These are phyloP conservation scores for Russula earlei DNA, from an alignment of 768 basidiomycete genomes.

Conservation along the genomic window DNA sequence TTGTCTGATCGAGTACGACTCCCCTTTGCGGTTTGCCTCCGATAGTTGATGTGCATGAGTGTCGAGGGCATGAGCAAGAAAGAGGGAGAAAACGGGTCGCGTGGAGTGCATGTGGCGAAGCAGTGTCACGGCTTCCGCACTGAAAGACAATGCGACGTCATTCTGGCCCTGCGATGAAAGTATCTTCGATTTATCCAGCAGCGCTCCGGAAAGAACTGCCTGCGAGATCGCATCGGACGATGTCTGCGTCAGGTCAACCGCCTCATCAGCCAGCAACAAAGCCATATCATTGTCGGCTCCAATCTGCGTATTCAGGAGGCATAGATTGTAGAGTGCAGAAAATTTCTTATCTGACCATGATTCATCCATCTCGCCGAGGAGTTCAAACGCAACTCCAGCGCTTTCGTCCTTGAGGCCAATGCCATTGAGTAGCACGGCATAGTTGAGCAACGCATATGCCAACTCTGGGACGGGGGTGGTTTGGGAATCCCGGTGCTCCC, in stretches of 20 bases:
- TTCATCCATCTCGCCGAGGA: not conserved
- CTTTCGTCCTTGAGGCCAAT: not conserved
- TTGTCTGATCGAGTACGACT: not conserved
- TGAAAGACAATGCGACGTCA: not conserved
- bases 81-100: not conserved
- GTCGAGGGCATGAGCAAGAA: conserved; percentile 3
- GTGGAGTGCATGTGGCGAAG: not conserved
- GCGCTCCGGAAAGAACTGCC: not conserved
- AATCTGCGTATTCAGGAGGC: not conserved
- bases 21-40: not conserved
- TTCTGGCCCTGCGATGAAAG: conserved; percentile 1
- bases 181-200: conserved; percentile 5
- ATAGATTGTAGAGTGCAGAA: conserved; percentile 1
- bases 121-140: not conserved
- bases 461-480: not conserved
- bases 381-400: conserved; percentile 3
- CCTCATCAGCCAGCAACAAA: not conserved
- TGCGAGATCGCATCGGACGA: not conserved
- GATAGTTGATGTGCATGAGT: conserved; percentile 1
- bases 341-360: not conserved
- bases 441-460: not conserved
- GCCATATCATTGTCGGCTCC: not conserved
- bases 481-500: not conserved
- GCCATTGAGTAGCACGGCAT: not conserved
- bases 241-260: not conserved